Evolutionary conservation across 2,329 filamentous ascomycete species (phyloP).

Genomic region (Botrytis byssoidea): DNA sequence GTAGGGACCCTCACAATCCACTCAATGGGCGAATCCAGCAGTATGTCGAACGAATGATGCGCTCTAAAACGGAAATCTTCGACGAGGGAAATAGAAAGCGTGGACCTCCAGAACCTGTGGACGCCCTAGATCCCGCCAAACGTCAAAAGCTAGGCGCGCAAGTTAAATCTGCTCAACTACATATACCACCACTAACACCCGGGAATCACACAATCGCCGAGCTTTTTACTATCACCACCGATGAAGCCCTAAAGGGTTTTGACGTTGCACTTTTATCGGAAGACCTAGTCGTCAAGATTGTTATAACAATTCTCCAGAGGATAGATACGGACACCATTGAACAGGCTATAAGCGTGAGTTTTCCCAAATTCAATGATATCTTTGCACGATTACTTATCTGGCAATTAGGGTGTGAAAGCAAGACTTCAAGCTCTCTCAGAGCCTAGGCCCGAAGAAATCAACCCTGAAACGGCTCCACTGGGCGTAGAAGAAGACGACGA

Average conservation of each 20-base stretch:
- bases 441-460: slow-evolving; percentile 41
- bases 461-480: slow-evolving; percentile 58
- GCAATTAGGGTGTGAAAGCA: slow-evolving; percentile 50
- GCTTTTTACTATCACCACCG: slow-evolving; percentile 80
- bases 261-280: slow-evolving; percentile 78
- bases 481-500: slow-evolving; percentile 79
- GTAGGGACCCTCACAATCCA: slow-evolving; percentile 76
- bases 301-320: slow-evolving; percentile 72
- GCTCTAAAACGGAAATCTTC: slow-evolving; percentile 73
- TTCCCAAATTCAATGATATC: slow-evolving; percentile 19
- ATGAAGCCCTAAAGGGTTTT: slow-evolving; percentile 72
- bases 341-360: slow-evolving; percentile 68
- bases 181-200: slow-evolving; percentile 65
- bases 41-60: slow-evolving; percentile 78
- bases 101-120: slow-evolving; percentile 65
- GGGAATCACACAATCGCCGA: slow-evolving; percentile 78
- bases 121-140: slow-evolving; percentile 75
- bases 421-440: slow-evolving; percentile 43
- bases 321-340: slow-evolving; percentile 68
- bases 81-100: slow-evolving; percentile 80
- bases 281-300: slow-evolving; percentile 74
- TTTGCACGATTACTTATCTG: slow-evolving; percentile 11
- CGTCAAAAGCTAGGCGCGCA: slow-evolving; percentile 67
- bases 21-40: slow-evolving; percentile 78
- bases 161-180: slow-evolving; percentile 37